Conservation (phyloP, 2,329 filamentous ascomycete genomes). For the Paecilomyces formosus region DNA sequence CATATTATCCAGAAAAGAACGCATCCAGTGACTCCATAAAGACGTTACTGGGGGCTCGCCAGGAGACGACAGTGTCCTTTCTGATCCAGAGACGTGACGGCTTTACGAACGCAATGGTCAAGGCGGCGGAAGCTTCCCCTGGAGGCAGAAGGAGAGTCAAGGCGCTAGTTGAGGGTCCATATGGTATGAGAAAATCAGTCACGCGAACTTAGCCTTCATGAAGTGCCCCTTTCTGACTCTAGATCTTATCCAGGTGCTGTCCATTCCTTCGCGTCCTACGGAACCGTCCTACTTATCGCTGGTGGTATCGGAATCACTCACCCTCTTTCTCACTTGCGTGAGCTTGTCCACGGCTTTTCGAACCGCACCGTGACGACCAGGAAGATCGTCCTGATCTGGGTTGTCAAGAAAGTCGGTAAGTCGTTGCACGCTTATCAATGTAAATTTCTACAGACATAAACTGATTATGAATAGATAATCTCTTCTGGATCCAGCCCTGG, state of each 20-base stretch:
- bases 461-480: constrained; percentile 18
- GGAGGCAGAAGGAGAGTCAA: constrained; percentile 18
- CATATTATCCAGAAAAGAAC: constrained; percentile 15
- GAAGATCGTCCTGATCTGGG: constrained; percentile 23
- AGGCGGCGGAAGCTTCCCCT: constrained; percentile 17
- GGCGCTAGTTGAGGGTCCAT: constrained; percentile 28
- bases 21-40: constrained; percentile 22
- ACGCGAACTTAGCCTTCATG: neutral
- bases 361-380: constrained; percentile 17
- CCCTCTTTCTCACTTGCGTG: constrained; percentile 25
- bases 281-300: constrained; percentile 26
- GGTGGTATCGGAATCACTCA: constrained; percentile 32
- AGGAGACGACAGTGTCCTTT: constrained; percentile 23
- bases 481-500: constrained; percentile 28
- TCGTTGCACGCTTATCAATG: neutral
- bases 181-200: constrained; percentile 14
- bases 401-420: constrained; percentile 24
- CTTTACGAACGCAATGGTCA: constrained; percentile 23
- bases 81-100: constrained; percentile 26
- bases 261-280: constrained; percentile 23
- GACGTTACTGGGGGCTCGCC: constrained; percentile 15
- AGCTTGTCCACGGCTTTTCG: constrained; percentile 19
- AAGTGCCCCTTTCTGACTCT: neutral
- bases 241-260: constrained; percentile 15
- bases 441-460: neutral